These are phyloP conservation scores for Delonix regia DNA, from an alignment of 306 rosid genomes.

Conservation along the genomic window DNA sequence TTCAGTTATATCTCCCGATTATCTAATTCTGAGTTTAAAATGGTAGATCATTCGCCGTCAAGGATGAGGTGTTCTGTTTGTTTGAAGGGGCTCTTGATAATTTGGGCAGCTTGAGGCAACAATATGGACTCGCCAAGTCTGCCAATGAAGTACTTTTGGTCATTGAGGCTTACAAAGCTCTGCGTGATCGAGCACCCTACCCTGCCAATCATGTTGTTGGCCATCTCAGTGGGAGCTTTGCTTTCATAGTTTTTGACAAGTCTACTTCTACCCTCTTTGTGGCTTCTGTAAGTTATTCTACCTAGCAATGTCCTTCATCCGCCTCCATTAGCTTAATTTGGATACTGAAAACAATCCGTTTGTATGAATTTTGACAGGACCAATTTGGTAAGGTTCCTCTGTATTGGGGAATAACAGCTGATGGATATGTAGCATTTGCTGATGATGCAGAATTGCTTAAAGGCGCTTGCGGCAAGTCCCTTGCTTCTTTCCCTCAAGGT, in stretches of 20 bases:
- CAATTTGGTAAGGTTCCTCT: constrained; percentile 84
- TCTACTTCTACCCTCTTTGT: constrained; percentile 90
- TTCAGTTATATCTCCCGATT: background rate
- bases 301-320: background rate
- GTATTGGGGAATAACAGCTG: constrained; percentile 99
- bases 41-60: constrained; percentile 91
- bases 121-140: constrained; percentile 84
- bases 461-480: constrained; percentile 97
- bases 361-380: constrained; percentile 61
- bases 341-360: constrained; percentile 23
- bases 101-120: constrained; percentile 89
- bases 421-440: constrained; percentile 92
- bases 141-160: constrained; percentile 81
- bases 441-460: constrained; percentile 86
- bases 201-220: constrained; percentile 93
- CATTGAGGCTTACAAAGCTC: constrained; percentile 94
- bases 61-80: constrained; percentile 95
- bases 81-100: constrained; percentile 95
- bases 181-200: constrained; percentile 95
- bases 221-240: constrained; percentile 83
- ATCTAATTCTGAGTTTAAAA: constrained; percentile 21
- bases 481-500: constrained; percentile 99
- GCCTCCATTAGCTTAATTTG: background rate
- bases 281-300: constrained; percentile 71
- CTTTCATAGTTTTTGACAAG: constrained; percentile 88